Evolutionary conservation across 371 early-diverging fungal species (phyloP).

Genomic region (Fennellomyces sp.): DNA sequence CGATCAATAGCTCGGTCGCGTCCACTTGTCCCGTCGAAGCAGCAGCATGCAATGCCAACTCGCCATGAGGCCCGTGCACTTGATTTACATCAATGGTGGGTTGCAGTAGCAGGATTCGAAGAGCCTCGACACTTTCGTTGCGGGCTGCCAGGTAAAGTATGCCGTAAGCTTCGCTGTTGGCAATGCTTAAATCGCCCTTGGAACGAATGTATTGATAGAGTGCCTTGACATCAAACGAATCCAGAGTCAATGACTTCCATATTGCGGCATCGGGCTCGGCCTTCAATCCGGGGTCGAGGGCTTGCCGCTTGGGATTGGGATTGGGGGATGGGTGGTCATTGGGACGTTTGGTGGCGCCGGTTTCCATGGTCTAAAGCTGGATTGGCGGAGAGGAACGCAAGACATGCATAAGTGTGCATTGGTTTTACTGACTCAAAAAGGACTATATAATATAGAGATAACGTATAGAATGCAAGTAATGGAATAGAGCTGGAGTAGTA

Average conservation of each 20-base stretch:
- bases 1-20: slow-evolving; percentile 46
- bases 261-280: slow-evolving; percentile 13
- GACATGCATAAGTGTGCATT: too few species aligned
- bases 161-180: slow-evolving; percentile 36
- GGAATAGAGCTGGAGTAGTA: background rate
- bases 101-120: slow-evolving; percentile 43
- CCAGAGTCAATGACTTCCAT: slow-evolving; percentile 37
- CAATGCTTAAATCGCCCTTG: slow-evolving; percentile 17
- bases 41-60: slow-evolving; percentile 46
- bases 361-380: too few species aligned
- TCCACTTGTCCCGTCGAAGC: slow-evolving; percentile 35
- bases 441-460: background rate
- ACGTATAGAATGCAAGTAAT: background rate
- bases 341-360: background rate
- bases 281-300: background rate
- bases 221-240: slow-evolving; percentile 39
- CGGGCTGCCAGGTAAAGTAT: slow-evolving; percentile 46
- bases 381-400: too few species aligned
- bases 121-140: slow-evolving; percentile 42
- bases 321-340: background rate
- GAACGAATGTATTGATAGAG: slow-evolving; percentile 44
- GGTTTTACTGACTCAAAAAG: too few species aligned
- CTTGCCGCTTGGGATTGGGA: background rate
- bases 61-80: slow-evolving; percentile 46
- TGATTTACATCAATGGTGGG: slow-evolving; percentile 36